phyloP scores from a whole-genome alignment of 2,329 filamentous ascomycete species.

The Podosphaera aphanis region DNA sequence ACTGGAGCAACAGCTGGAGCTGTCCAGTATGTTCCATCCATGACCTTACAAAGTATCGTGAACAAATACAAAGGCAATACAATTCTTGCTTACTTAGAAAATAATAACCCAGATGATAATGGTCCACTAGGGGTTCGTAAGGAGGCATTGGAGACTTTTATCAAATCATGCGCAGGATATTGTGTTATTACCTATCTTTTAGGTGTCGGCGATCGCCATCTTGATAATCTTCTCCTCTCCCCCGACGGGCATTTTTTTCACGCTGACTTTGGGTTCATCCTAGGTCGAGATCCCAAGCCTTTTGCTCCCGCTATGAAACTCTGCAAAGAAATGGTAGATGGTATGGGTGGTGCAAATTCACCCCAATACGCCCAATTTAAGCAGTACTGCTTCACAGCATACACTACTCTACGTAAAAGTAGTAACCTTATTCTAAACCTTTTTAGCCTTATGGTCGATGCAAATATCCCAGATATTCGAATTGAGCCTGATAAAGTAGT shows the following conservation, averaged over 20 bases:
- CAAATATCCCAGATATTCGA: slow-evolving; percentile 86
- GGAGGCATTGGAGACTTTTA: slow-evolving; percentile 82
- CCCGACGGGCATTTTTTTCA: slow-evolving; percentile 94
- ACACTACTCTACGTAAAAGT: slow-evolving; percentile 71
- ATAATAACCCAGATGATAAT: slow-evolving; percentile 67
- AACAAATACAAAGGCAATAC: slow-evolving; percentile 55
- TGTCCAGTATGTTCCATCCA: slow-evolving; percentile 79
- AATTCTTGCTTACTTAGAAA: slow-evolving; percentile 62
- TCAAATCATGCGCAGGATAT: slow-evolving; percentile 90
- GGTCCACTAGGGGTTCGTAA: slow-evolving; percentile 71
- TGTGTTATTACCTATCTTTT: slow-evolving; percentile 97
- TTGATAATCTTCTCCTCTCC: slow-evolving; percentile 80
- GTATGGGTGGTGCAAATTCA: slow-evolving; percentile 71
- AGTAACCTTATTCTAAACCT: slow-evolving; percentile 82
- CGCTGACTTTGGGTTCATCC: slow-evolving; percentile 93
- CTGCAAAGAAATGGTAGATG: slow-evolving; percentile 93
- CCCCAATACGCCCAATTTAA: slow-evolving; percentile 76
- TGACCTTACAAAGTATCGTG: slow-evolving; percentile 60
- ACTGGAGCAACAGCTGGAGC: slow-evolving; percentile 76
- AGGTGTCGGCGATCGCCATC: slow-evolving; percentile 82
- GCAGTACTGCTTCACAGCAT: slow-evolving; percentile 88
- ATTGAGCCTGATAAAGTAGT: slow-evolving; percentile 86
- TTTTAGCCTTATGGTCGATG: slow-evolving; percentile 91
- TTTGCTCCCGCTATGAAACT: slow-evolving; percentile 96
- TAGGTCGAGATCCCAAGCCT: slow-evolving; percentile 88